Evolutionary conservation across 2,329 filamentous ascomycete genomes (phyloP), one percentile per base, ranked within the genome.

Genomic region (Cladorrhinum sp.): DNA sequence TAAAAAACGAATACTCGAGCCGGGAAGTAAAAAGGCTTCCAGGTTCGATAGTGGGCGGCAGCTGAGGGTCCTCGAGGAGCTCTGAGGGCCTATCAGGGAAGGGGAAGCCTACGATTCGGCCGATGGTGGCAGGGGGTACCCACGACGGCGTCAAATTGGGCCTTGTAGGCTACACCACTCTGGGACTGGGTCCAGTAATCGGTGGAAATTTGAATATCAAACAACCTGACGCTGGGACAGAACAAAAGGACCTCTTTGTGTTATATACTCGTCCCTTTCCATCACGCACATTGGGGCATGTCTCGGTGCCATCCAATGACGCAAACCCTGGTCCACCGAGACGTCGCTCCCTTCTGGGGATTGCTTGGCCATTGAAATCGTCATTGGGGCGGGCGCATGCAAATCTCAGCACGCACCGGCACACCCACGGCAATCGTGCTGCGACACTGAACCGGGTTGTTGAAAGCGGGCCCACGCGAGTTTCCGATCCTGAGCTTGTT

Each of bases 351-450:
- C 23, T 26, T 20, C 42, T 16, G 6, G 36, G 36, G 36, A n/a
- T 14, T 42, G 36, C 36, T 46, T 46, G 42, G 42, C 42, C 18
- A 53, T 42, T 33, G 24, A 49, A 28, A 26, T 21, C 28, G 10
- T 39, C 42, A 21, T 3, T 20, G 16, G 42, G 39, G n/a, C n/a
- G n/a, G 61, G 62, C 28, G 52, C 52, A 12, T 53, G 54, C 57
- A 62, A 54, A 60, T 60, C 57, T 63, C 55, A 58, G 42, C 63
- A 61, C 59, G 54, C 52, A 46, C 57, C n/a, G 63, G 57, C 54
- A 52, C 53, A 42, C 33, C 30, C 33, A 55, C 53, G 23, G 53
- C 33, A 26, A 46, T 33, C 39, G 33, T 28, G 30, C 33, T 39
- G 39, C 21, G 10, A 46, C 42, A 3, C 42, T 46, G 42, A 20